Percentiles rank a stretch among this genome's conserved stretches.
These are phyloP conservation scores for Populus trichocarpa DNA, from an alignment of 441 rosid species.

Conservation along the genomic window DNA sequence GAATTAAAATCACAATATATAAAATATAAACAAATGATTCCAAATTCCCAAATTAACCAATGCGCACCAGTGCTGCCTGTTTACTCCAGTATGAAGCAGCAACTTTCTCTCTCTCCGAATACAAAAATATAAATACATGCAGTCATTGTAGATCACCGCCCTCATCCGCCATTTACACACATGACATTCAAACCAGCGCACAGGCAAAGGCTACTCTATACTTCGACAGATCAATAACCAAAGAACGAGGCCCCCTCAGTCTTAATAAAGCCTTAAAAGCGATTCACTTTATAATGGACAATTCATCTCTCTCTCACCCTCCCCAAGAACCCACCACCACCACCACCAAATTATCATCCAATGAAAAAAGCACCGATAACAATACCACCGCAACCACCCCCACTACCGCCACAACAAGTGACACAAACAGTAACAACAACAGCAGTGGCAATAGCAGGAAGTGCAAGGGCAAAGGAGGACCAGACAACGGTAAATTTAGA, in stretches of 20 bases:
- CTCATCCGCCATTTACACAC: slow-evolving; percentile 61
- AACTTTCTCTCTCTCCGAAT: slow-evolving; percentile 9
- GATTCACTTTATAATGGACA: slow-evolving; percentile 16
- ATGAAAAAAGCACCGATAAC: background rate
- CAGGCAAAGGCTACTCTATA: background rate
- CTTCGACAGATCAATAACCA: slow-evolving; percentile 10
- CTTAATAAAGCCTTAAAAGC: slow-evolving; percentile 27
- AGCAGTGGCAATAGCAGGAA: slow-evolving; percentile 31
- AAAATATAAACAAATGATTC: slow-evolving; percentile 1
- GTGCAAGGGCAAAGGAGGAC: slow-evolving; percentile 86
- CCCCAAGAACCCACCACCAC: slow-evolving; percentile 33
- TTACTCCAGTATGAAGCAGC: slow-evolving; percentile 22
- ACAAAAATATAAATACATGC: background rate
- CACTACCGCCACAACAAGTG: slow-evolving; percentile 5
- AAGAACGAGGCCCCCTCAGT: slow-evolving; percentile 26
- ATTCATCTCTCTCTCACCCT: slow-evolving; percentile 29
- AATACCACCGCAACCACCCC: slow-evolving; percentile 12
- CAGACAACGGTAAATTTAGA: slow-evolving; percentile 79
- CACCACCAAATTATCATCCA: background rate
- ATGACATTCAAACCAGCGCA: slow-evolving; percentile 36
- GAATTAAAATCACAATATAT: background rate
- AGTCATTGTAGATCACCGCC: slow-evolving; percentile 45
- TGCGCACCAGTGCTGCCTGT: slow-evolving; percentile 3
- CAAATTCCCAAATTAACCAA: slow-evolving; percentile 32
- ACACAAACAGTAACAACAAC: slow-evolving; percentile 13